Base-by-base conservation (phyloP, 805 yeast genomes). In the Saccharomycopsis olivae region DNA sequence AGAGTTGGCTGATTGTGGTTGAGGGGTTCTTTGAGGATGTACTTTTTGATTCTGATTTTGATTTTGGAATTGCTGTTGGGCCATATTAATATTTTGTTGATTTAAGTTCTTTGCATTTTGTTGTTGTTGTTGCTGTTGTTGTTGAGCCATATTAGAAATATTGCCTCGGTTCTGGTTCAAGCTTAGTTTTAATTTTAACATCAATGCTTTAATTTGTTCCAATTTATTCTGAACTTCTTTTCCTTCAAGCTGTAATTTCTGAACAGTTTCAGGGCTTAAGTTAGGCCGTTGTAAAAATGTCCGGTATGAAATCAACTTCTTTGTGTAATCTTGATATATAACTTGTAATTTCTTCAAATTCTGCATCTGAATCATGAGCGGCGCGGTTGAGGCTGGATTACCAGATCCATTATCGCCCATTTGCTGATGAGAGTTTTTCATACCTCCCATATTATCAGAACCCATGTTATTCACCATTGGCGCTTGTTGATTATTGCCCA, bases 221-320 rank as follows among this genome's bases (percentile, higher is more conserved):
- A 59, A 46, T 34, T 57, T 54, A 33, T 52, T 55, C 38, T 55
- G 57, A 19, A 55, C 42, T 29, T 49, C 53, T 9, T 49, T 47
- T 36, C 51, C 57, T 35, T 57, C 57, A 20, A 53, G 57, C 39
- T 54, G 55, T 24, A 56, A 40, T 33, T 50, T 54, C 8, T 50
- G 47, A 33, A 52, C 56, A 32, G 57, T 55, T 23, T 56, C 59
- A 38, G 53, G 54, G 3, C 57, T 52, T 25, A 48, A 51, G 25
- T 50, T 50, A n/a, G 57, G 57, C 28, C 54, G 53, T 18, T 48
- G 49, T 38, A 55, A 55, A 32, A 53, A 55, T 33, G 50, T 52
- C 35, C 14, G 8, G 8, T 51, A 45, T 16, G 53, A 36, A 51
- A 52, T 21, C 54, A 44, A 30, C 21, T 44, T 44, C 27, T 44